Percentiles rank a stretch among this genome's conserved stretches.
Conservation (phyloP, 208 protist genomes). For the Trypanosoma rangeli region DNA sequence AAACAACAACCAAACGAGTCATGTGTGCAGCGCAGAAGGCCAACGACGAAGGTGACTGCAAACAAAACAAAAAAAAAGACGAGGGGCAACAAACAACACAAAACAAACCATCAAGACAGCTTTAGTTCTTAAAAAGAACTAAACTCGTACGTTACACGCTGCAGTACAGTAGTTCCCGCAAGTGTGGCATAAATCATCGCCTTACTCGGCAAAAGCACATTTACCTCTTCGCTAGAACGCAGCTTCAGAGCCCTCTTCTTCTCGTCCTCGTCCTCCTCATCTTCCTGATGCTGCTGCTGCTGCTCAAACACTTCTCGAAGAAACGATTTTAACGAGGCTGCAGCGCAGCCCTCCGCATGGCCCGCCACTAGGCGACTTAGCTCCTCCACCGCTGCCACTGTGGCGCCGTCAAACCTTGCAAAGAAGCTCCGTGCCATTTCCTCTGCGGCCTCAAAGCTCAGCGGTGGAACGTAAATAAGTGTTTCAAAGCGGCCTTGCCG, state of each 20-base stretch:
- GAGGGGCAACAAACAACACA: background rate
- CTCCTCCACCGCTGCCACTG: background rate
- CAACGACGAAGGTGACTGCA: background rate
- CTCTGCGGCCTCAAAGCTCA: conserved; percentile 41
- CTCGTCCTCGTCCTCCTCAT: background rate
- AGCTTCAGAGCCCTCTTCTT: background rate
- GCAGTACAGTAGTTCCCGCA: conserved; percentile 14
- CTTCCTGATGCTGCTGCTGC: conserved; percentile 8
- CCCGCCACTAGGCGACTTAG: conserved; percentile 34
- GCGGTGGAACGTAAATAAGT: conserved; percentile 60
- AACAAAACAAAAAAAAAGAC: background rate
- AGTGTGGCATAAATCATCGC: conserved; percentile 23
- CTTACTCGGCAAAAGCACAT: conserved; percentile 19
- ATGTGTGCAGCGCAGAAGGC: background rate
- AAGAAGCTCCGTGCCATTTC: conserved; percentile 68
- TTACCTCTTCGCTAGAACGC: background rate
- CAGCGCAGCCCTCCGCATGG: conserved; percentile 41
- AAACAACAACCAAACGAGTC: conserved; percentile 2
- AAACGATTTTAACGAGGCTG: conserved; percentile 50
- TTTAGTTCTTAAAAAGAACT: background rate
- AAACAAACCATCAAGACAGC: background rate
- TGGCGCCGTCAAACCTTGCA: conserved; percentile 34
- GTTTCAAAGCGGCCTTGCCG: conserved; percentile 94
- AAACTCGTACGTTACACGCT: conserved; percentile 22
- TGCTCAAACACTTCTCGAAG: conserved; percentile 68